Conservation (phyloP, 2,329 filamentous ascomycete species). For the Epichloe amarillans region DNA sequence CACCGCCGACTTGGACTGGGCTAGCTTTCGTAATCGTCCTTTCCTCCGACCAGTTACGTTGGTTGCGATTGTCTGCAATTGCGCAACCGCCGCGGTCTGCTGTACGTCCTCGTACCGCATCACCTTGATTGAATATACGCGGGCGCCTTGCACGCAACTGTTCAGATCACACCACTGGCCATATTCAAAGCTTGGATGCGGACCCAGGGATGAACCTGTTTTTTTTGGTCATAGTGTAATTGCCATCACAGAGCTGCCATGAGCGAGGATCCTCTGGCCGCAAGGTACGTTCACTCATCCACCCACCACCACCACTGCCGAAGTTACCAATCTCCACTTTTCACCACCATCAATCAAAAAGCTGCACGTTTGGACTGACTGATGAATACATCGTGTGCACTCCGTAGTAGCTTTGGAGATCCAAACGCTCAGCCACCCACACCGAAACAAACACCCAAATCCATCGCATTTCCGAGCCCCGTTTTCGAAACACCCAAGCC, state of each 20-base stretch:
- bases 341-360: slow-evolving; percentile 1
- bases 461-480: slow-evolving; percentile 38
- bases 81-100: background rate
- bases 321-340: slow-evolving; percentile 7
- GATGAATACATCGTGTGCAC: slow-evolving; percentile 9
- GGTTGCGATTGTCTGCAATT: background rate
- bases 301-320: slow-evolving; percentile 3
- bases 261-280: slow-evolving; percentile 44
- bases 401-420: slow-evolving; percentile 43
- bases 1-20: background rate
- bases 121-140: background rate
- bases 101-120: background rate
- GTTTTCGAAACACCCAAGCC: slow-evolving; percentile 43
- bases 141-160: background rate
- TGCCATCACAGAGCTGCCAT: slow-evolving; percentile 35
- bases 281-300: slow-evolving; percentile 30
- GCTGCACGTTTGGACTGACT: slow-evolving; percentile 18
- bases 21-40: background rate
- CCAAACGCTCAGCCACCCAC: slow-evolving; percentile 48
- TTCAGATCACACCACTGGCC: background rate
- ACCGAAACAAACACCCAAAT: slow-evolving; percentile 43
- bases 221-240: slow-evolving; percentile 7
- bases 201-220: slow-evolving; percentile 9
- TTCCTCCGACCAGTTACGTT: background rate
- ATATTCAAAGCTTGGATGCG: background rate